Evolutionary conservation across 306 rosid genomes (phyloP).

Genomic region (Lotus japonicus): DNA sequence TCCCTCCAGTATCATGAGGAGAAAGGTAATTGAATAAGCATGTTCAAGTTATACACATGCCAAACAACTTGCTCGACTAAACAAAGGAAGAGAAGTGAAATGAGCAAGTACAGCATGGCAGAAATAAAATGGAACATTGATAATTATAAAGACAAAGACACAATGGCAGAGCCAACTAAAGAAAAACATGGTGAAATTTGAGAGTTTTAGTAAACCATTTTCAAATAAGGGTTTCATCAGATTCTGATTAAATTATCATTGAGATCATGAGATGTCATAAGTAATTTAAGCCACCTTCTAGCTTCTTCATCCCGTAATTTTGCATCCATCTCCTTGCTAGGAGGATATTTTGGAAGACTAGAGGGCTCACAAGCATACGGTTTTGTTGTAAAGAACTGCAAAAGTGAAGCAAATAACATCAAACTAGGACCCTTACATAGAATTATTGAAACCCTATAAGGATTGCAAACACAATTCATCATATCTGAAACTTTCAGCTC

Average conservation of each 20-base stretch:
- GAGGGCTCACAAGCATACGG: slow-evolving; percentile 98
- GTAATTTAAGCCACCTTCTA: slow-evolving; percentile 60
- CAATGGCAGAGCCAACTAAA: not conserved
- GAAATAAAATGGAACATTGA: not conserved
- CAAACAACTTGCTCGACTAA: not conserved
- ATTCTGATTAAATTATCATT: not conserved
- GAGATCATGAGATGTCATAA: slow-evolving; percentile 7
- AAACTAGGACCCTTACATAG: not conserved
- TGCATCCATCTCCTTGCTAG: slow-evolving; percentile 99
- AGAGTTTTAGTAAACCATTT: not conserved
- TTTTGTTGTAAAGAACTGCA: slow-evolving; percentile 84
- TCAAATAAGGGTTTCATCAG: not conserved
- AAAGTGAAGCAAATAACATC: slow-evolving; percentile 27
- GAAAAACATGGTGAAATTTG: not conserved
- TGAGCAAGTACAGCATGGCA: not conserved
- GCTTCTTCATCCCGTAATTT: slow-evolving; percentile 96
- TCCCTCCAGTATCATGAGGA: not conserved
- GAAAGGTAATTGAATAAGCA: not conserved
- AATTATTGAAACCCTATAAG: not conserved
- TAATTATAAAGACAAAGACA: not conserved
- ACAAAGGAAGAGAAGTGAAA: not conserved
- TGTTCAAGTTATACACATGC: not conserved
- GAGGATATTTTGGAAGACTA: slow-evolving; percentile 98
- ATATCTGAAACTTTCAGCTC: not conserved
- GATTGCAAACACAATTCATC: slow-evolving; percentile 1